Evolutionary conservation across 2,329 filamentous ascomycete species (phyloP).

Genomic region (Arthrocladium fulminans): DNA sequence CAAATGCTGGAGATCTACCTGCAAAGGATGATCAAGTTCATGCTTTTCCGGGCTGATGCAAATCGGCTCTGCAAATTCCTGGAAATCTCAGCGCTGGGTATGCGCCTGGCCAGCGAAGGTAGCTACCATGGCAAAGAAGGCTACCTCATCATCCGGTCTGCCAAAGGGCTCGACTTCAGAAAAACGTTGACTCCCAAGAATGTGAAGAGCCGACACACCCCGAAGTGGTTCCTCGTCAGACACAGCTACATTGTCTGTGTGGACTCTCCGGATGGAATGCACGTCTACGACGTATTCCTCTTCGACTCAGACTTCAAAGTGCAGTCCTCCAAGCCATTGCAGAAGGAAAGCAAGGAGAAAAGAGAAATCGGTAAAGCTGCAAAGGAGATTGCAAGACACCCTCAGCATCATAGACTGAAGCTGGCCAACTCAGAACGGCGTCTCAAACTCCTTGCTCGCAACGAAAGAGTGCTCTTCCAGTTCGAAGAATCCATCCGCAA

Average conservation of each 20-base stretch:
- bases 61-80: slow-evolving; percentile 93
- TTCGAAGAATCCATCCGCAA: slow-evolving; percentile 87
- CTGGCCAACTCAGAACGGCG: slow-evolving; percentile 88
- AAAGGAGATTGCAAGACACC: slow-evolving; percentile 52
- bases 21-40: slow-evolving; percentile 86
- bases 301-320: slow-evolving; percentile 82
- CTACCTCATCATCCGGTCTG: slow-evolving; percentile 81
- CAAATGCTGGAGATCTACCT: slow-evolving; percentile 82
- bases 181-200: slow-evolving; percentile 69
- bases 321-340: slow-evolving; percentile 45
- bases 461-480: slow-evolving; percentile 78
- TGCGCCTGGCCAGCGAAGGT: slow-evolving; percentile 86
- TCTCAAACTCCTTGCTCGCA: slow-evolving; percentile 80
- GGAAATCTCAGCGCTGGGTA: slow-evolving; percentile 85
- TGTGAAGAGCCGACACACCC: slow-evolving; percentile 59
- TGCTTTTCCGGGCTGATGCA: slow-evolving; percentile 93
- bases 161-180: slow-evolving; percentile 78
- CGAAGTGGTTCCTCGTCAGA: slow-evolving; percentile 96
- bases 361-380: slow-evolving; percentile 29
- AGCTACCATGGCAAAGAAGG: slow-evolving; percentile 98
- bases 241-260: slow-evolving; percentile 97
- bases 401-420: slow-evolving; percentile 74
- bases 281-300: slow-evolving; percentile 97
- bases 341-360: slow-evolving; percentile 33
- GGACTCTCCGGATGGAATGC: slow-evolving; percentile 97